Evolutionary conservation across 495 filamentous ascomycete species (phyloP), one percentile per base, ranked within the genome.

Genomic region (Hyaloscypha finlandica): DNA sequence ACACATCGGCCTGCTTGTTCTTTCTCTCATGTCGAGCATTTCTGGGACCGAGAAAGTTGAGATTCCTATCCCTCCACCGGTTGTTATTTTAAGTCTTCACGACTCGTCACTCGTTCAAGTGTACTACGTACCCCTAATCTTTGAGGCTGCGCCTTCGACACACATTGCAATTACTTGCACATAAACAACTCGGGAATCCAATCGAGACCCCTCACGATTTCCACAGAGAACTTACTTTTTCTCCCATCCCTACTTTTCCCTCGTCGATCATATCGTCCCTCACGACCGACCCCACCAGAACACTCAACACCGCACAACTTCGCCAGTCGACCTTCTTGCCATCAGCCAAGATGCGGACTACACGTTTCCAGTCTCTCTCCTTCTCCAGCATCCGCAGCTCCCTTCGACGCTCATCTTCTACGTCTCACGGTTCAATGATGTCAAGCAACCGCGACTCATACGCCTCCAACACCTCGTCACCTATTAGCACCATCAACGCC

Each of bases 301-400:
- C 59, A 54, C 20, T 33, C 37, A 22, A 12, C 39, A 52, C 37
- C 6, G 33, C 35, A 30, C 37, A 14, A 1, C 58, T 35, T 19
- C 59, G 33, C 25, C 30, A 8, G 14, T 48, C 51, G 45, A 29
- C 16, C 11, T n/a, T 52, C 30, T 25, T 9, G 14, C 52, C 57
- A 65, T 57, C 64, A 48, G 37, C 58, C 64, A 72, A 67, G 45
- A 74, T 72, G 70, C 64, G 68, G 25, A 71, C 22, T 59, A 48
- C 68, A 64, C 81, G 83, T 68, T 82, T 85, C 77, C 83, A 83
- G 62, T 71, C 74, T 55, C 77, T 85, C 74, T 78, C 81, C 56
- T 80, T 85, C 75, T 78, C 81, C 35, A 78, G 72, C 67, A 70
- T 84, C 53, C 81, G 83, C 61, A 81, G 79, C 48, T 83, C 81